Evolutionary conservation across 192 early-diverging fungal genomes (phyloP).

Genomic region (Coemansia reversa): DNA sequence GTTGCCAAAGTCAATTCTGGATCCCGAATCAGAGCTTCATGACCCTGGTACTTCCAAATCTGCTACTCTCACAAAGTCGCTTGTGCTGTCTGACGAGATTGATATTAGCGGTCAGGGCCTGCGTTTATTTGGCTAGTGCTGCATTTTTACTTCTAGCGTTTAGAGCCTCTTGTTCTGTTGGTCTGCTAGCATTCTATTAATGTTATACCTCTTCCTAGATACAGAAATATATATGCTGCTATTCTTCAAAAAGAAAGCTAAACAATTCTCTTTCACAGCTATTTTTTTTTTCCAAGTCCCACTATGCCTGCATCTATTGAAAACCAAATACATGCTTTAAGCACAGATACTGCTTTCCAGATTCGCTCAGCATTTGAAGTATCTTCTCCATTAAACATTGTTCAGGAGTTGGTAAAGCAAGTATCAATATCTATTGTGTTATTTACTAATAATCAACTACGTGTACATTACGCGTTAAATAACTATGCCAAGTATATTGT

Average conservation of each 20-base stretch:
- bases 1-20: conserved; percentile 47
- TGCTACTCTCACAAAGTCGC: conserved; percentile 5
- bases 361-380: conserved; percentile 34
- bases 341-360: conserved; percentile 14
- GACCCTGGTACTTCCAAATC: not conserved
- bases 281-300: not conserved
- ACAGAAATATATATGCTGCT: not conserved
- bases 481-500: too few species aligned
- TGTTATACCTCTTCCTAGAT: not conserved
- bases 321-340: conserved; percentile 1
- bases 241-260: not conserved
- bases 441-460: not conserved
- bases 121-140: conserved; percentile 42
- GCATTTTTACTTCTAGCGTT: not conserved
- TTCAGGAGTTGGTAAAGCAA: conserved; percentile 37
- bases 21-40: conserved; percentile 23
- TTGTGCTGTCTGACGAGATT: conserved; percentile 20
- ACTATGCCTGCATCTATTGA: conserved; percentile 11
- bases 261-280: too few species aligned
- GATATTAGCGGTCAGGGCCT: conserved; percentile 21
- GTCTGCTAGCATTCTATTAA: conserved; percentile 6
- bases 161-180: not conserved
- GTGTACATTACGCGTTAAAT: too few species aligned
- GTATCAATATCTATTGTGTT: not conserved
- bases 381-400: conserved; percentile 22